Evolutionary conservation across 768 basidiomycete species (phyloP), one percentile per base, ranked within the genome.

Genomic region (Russula vinacea): DNA sequence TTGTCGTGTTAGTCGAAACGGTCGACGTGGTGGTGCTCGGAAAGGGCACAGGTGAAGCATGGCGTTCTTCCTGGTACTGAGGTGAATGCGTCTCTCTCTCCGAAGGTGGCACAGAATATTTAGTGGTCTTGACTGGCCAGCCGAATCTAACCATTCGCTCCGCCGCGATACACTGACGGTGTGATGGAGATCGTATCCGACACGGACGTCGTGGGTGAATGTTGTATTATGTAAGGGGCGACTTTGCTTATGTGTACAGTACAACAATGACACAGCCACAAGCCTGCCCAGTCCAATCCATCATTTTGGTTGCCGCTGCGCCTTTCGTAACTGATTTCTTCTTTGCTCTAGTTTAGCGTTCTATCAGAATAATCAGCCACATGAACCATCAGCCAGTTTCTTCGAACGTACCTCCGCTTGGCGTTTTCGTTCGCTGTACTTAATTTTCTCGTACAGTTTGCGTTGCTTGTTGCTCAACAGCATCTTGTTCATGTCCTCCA

Each of bases 381-480:
- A 67, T 19, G 19, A 60, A 13, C 19, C 24, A 29, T 32, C 53
- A 32, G 47, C 42, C 45, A 40, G 22, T 50, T 33, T 45, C 51
- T 32, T 24, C 7, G 62, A 29, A 78, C 87, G 69, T 73, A 94
- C 94, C 89, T 96, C 92, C 29, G 81, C 77, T 16, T 80, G 80
- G 65, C 87, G 86, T 76, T 88, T 90, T 73, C 83, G 81, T 73
- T 95, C 83, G 68, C 87, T 86, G 73, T 90, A 84, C 77, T 94
- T 92, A 84, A 97, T 90, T 77, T 89, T 89, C 76, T 94, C 92
- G 74, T 95, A 96, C 70, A 97, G 76, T 76, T 95, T 95, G 70
- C 86, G 84, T 75, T 96, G 89, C 78, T 90, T 93, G 76, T 92
- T 94, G 79, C 92, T 96, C 87, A 97, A 88, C 85, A 98, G 82